Base-by-base conservation (phyloP, 2,329 filamentous ascomycete genomes). In the Hymenoscyphus salicellus region DNA sequence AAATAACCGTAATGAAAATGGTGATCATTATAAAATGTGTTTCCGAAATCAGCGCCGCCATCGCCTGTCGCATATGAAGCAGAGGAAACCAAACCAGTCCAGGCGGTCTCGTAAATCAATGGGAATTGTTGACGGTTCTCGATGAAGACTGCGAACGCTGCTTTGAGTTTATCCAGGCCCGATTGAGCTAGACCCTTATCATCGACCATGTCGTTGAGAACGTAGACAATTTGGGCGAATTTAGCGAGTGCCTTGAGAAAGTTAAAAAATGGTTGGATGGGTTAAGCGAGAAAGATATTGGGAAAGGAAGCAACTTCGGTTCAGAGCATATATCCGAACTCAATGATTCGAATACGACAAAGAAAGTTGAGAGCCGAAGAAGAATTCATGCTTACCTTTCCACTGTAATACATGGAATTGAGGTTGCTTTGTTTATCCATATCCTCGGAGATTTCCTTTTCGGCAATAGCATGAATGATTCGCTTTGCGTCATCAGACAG, bases 341-440 rank as follows among this genome's bases (percentile, higher is more conserved):
- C 17, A n/a, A 43, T 6, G 6, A 2, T 6, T 5, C 3, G n/a
- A 6, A 6, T 4, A n/a, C 4, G 41, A 43, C 7, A 14, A 20
- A 17, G n/a, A 20, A n/a, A 43, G 6, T 16, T 3, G 2, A 2
- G 14, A 20, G n/a, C 17, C 10, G n/a, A 5, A 52, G 3, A 23
- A 23, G 46, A 49, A 49, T 23, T 2, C 20, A 11, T n/a, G 66
- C 76, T 70, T 66, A 84, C 89, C 81, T 94, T 98, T 71, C 95
- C 95, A 70, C 90, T 91, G 77, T 89, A 97, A 77, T 98, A 98
- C 87, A 97, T 93, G 43, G 92, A 96, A 74, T 94, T 85, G 41
- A 91, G 80, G 68, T 95, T 86, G 5, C 87, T 86, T 73, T 95
- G 89, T 0, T 80, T 79, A n/a, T 81, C 77, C 77, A 97, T 91